phyloP scores from a whole-genome alignment of 2,329 filamentous ascomycete species.

The Pseudogymnoascus sp. region DNA sequence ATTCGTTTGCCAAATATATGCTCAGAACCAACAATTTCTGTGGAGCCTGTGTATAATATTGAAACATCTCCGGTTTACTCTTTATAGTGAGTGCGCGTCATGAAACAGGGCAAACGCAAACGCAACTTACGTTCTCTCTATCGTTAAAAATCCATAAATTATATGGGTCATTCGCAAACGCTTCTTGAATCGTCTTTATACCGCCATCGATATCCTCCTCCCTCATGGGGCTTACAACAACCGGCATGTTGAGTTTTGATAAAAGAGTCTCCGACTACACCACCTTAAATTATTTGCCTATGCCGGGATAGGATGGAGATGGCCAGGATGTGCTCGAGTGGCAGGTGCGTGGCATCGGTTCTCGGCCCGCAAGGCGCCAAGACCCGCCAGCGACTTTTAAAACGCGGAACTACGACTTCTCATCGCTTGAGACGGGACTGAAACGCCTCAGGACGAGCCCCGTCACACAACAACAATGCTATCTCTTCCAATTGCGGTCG shows the following conservation, averaged over 20 bases:
- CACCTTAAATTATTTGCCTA: not conserved
- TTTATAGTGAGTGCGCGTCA: not conserved
- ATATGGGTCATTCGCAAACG: slow-evolving; percentile 60
- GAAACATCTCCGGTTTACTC: not conserved
- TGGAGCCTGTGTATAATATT: not conserved
- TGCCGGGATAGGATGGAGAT: not conserved
- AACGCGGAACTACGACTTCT: not conserved
- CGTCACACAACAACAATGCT: not conserved
- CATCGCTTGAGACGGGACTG: not conserved
- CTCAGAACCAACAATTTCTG: not conserved
- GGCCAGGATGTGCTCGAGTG: not conserved
- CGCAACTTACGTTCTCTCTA: slow-evolving; percentile 40
- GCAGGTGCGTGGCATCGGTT: not conserved
- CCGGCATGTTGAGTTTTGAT: slow-evolving; percentile 33
- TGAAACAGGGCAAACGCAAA: not conserved
- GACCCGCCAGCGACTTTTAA: not conserved
- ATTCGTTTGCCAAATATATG: not conserved
- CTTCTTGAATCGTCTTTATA: slow-evolving; percentile 56
- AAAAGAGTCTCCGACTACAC: not conserved
- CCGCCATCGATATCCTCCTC: slow-evolving; percentile 54
- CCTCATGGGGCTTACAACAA: slow-evolving; percentile 47
- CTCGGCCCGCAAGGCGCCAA: not conserved
- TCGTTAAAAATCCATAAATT: slow-evolving; percentile 57
- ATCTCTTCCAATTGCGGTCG: not conserved
- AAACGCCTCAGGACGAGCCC: not conserved